Evolutionary conservation across 2,329 filamentous ascomycete genomes (phyloP).

Genomic region (Cordyceps fumosorosea): DNA sequence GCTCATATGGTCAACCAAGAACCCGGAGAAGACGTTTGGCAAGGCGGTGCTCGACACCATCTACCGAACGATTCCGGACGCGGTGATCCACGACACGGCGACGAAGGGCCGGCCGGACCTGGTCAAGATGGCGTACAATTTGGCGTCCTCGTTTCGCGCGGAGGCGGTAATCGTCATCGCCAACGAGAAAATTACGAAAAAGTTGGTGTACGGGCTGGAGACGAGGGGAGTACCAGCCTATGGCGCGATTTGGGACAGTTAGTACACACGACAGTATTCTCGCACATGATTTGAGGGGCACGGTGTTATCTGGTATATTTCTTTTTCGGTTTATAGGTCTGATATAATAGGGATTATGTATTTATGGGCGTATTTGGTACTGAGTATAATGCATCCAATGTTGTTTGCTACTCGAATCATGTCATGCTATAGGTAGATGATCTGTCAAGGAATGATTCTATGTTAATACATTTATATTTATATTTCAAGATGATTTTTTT

Average conservation of each 20-base stretch:
- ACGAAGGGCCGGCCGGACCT: slow-evolving; percentile 52
- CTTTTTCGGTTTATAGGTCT: no score
- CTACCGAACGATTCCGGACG: slow-evolving; percentile 49
- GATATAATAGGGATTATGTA: no score
- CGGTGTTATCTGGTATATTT: no score
- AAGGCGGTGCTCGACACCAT: slow-evolving; percentile 49
- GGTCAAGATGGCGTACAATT: slow-evolving; percentile 43
- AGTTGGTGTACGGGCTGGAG: slow-evolving; percentile 64
- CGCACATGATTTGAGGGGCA: no score
- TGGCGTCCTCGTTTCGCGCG: slow-evolving; percentile 47
- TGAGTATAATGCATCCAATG: no score
- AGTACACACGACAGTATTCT: no score
- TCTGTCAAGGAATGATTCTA: no score
- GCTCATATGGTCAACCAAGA: slow-evolving; percentile 62
- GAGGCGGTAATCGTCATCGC: slow-evolving; percentile 71
- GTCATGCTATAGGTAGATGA: no score
- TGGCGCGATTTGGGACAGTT: slow-evolving; percentile 66
- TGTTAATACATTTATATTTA: no score
- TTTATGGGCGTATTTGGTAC: no score
- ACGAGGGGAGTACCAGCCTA: slow-evolving; percentile 59
- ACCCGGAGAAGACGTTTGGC: slow-evolving; percentile 58
- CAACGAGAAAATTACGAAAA: slow-evolving; percentile 60
- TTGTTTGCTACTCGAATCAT: no score
- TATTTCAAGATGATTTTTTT: no score
- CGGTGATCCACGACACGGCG: slow-evolving; percentile 62